Conservation (phyloP, 78 protist species). For the Planoprotostelium fungivorum region DNA sequence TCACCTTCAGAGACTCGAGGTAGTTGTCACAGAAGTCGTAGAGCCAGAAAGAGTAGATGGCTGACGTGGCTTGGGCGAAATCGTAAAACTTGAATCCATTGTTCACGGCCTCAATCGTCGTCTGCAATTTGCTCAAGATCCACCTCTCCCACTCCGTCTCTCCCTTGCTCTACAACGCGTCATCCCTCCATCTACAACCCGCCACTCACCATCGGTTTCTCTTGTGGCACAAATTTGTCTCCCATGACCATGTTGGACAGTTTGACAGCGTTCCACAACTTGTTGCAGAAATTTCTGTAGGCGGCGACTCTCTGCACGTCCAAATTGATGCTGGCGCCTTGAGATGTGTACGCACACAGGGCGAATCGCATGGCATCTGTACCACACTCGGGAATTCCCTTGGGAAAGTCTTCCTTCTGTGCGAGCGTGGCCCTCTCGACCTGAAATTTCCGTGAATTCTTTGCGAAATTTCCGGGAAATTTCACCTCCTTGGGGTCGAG, state of each 20-base stretch:
- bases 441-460: background rate
- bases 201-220: slow-evolving; percentile 11
- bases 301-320: slow-evolving; percentile 84
- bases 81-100: slow-evolving; percentile 56
- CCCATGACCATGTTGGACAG: slow-evolving; percentile 33
- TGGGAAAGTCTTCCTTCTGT: slow-evolving; percentile 85
- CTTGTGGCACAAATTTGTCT: slow-evolving; percentile 6
- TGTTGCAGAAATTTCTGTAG: slow-evolving; percentile 96
- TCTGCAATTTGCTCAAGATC: slow-evolving; percentile 83
- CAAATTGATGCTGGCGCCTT: slow-evolving; percentile 87
- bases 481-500: slow-evolving; percentile 70
- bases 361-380: slow-evolving; percentile 97
- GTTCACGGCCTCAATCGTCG: slow-evolving; percentile 34
- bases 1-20: slow-evolving; percentile 70
- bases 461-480: background rate
- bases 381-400: slow-evolving; percentile 97
- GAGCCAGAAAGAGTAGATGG: slow-evolving; percentile 75
- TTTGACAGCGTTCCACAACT: slow-evolving; percentile 90
- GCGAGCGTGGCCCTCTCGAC: slow-evolving; percentile 40
- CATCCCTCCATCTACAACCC: background rate
- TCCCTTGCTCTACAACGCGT: background rate
- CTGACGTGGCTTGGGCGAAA: slow-evolving; percentile 66
- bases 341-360: slow-evolving; percentile 78
- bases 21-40: slow-evolving; percentile 90
- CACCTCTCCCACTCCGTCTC: slow-evolving; percentile 63